Base-by-base conservation (phyloP, 129 eudicot genomes). In the Cynara cardunculus region DNA sequence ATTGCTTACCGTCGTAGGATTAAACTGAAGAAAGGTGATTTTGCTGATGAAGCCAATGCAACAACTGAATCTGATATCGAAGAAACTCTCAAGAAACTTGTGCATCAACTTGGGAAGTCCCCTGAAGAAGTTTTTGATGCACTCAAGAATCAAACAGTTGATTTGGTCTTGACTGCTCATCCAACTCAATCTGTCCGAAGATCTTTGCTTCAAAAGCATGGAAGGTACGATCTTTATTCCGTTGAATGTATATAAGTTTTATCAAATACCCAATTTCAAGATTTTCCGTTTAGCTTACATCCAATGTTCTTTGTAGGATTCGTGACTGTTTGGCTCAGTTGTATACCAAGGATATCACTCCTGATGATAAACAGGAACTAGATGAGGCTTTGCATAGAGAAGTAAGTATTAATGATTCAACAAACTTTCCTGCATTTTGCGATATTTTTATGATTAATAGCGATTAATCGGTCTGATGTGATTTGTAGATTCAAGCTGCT, bases 141-240 rank as follows among this genome's bases (percentile, higher is more conserved):
- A 0, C 81, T 96, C 27, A 96, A 96, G 86, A 92, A 96, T 80
- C 99, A 96, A 80, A 96, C 99, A 2, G 97, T 96, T 72, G 99
- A 96, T 86, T 86, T 96, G 69, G 99, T 96, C 78, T 78, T 96
- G 56, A 96, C 99, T 7, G 99, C 99, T 74, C 99, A 96, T 85
- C 99, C 99, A 14, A 96, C 99, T 59, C 99, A 96, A 72, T 90
- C 99, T 12, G 93, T 96, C 1, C 88, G 99, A 34, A 88, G 99
- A 86, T 96, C 99, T 22, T 83, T 96, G 89, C 99, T 96, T 82
- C 99, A 96, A 80, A 96, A 96, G 89, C 97, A 92, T 80, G 99
- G 97, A 72, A 92, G 99, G 99, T 96, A 82, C 39, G 84, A 81
- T n/a, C 16, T 68, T 44, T 77, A 37, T 76, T 49, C 56, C 13